A percentile compares a stretch with the other conserved stretches of the same genome.
Evolutionary conservation across 1,284 basidiomycete species (phyloP).

Genomic region (Laetiporus sulphureus): DNA sequence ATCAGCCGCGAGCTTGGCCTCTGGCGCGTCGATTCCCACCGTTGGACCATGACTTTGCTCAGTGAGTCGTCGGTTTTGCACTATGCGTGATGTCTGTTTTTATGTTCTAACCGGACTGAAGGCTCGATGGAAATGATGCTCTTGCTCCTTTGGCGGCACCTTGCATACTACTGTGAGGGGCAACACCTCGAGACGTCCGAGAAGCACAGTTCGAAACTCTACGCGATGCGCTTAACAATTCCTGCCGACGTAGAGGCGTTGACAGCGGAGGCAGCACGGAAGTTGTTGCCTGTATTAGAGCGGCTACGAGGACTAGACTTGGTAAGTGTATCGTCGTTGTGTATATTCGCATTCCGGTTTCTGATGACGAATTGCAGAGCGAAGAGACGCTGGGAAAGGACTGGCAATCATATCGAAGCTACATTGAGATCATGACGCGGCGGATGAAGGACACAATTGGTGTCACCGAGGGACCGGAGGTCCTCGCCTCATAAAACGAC

Average conservation of each 20-base stretch:
- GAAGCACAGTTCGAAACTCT: slow-evolving; percentile 36
- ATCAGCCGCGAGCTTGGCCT: slow-evolving; percentile 54
- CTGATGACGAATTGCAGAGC: slow-evolving; percentile 2
- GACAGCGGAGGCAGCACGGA: slow-evolving; percentile 45
- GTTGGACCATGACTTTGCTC: too few species aligned
- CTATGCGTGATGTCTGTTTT: too few species aligned
- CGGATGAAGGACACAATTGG: slow-evolving; percentile 56
- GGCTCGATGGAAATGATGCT: slow-evolving; percentile 81
- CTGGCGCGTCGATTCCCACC: slow-evolving; percentile 37
- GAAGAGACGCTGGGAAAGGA: slow-evolving; percentile 28
- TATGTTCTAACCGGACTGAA: slow-evolving; percentile 25
- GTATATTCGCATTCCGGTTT: not conserved
- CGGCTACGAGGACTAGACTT: slow-evolving; percentile 45
- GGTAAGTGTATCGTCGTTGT: slow-evolving; percentile 26
- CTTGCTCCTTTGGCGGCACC: slow-evolving; percentile 81
- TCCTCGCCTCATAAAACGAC: slow-evolving; percentile 15
- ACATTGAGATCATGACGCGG: slow-evolving; percentile 65
- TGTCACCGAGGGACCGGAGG: slow-evolving; percentile 26
- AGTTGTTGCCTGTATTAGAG: slow-evolving; percentile 43
- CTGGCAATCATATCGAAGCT: slow-evolving; percentile 53
- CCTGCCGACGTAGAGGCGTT: slow-evolving; percentile 47
- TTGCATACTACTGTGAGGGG: slow-evolving; percentile 53
- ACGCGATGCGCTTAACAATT: slow-evolving; percentile 48
- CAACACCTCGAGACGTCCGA: slow-evolving; percentile 30
- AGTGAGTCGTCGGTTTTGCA: too few species aligned